Evolutionary conservation across 805 yeast genomes (phyloP).

Genomic region (Saturnispora besseyi): DNA sequence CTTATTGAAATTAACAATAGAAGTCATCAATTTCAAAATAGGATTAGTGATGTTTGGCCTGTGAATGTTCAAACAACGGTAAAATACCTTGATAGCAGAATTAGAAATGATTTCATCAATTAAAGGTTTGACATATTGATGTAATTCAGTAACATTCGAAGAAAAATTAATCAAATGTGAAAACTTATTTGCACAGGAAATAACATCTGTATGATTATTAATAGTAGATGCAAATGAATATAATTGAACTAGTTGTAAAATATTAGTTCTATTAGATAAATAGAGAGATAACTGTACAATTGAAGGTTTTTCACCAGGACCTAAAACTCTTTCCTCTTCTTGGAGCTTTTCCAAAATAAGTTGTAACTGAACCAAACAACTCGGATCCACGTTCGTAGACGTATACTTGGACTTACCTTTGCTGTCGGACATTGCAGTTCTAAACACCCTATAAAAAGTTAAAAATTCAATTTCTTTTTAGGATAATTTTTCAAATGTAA

Average conservation of each 20-base stretch:
- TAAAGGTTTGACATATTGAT: constrained; percentile 28
- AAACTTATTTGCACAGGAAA: constrained; percentile 35
- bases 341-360: constrained; percentile 14
- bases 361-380: constrained; percentile 11
- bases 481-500: constrained; percentile 2
- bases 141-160: constrained; percentile 13
- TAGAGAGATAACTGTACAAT: constrained; percentile 20
- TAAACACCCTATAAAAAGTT: neutral
- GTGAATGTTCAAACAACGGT: constrained; percentile 53
- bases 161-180: constrained; percentile 28
- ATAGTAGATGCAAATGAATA: constrained; percentile 37
- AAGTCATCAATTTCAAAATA: constrained; percentile 45
- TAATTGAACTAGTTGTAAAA: constrained; percentile 28
- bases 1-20: constrained; percentile 40
- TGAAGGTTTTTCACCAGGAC: neutral
- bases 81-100: constrained; percentile 52
- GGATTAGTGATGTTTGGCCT: constrained; percentile 56
- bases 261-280: constrained; percentile 24
- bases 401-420: constrained; percentile 3
- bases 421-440: constrained; percentile 1
- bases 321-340: neutral
- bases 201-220: constrained; percentile 45
- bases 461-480: neutral
- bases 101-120: constrained; percentile 45
- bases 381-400: constrained; percentile 1